These are phyloP conservation scores for Crithidia thermophila DNA, from an alignment of 208 protist species.

Conservation along the genomic window DNA sequence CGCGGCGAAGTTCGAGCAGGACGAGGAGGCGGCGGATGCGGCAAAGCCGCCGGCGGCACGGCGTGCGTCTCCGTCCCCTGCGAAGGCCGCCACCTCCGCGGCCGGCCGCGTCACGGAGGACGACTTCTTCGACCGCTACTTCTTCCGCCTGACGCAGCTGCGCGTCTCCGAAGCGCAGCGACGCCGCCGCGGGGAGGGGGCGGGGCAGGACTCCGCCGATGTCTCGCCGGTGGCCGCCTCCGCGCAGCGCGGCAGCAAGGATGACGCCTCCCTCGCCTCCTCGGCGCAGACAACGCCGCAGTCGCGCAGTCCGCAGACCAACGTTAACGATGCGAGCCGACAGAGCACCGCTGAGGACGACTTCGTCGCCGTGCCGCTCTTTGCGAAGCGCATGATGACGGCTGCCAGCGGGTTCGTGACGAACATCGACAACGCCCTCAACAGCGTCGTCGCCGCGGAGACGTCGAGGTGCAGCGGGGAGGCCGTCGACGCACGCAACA, in stretches of 20 bases:
- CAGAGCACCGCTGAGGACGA: constrained; percentile 18
- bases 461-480: constrained; percentile 10
- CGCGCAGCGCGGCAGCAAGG: background rate
- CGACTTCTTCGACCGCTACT: constrained; percentile 87
- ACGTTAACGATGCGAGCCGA: constrained; percentile 5
- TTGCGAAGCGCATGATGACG: constrained; percentile 48
- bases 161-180: constrained; percentile 43
- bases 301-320: constrained; percentile 2
- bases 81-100: background rate
- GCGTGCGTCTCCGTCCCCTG: background rate
- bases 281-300: background rate
- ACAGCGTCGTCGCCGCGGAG: constrained; percentile 24
- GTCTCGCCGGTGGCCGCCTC: constrained; percentile 1
- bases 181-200: constrained; percentile 13
- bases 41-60: constrained; percentile 1
- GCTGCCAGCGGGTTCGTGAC: constrained; percentile 46
- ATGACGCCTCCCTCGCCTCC: background rate
- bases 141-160: constrained; percentile 82
- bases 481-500: background rate
- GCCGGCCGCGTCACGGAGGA: constrained; percentile 42
- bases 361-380: constrained; percentile 32
- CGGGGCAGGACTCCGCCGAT: background rate
- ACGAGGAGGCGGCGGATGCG: background rate
- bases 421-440: constrained; percentile 49
- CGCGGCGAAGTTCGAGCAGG: background rate